Evolutionary conservation across 1,139 yeast genomes (phyloP).

Genomic region (Taphrina pruni): DNA sequence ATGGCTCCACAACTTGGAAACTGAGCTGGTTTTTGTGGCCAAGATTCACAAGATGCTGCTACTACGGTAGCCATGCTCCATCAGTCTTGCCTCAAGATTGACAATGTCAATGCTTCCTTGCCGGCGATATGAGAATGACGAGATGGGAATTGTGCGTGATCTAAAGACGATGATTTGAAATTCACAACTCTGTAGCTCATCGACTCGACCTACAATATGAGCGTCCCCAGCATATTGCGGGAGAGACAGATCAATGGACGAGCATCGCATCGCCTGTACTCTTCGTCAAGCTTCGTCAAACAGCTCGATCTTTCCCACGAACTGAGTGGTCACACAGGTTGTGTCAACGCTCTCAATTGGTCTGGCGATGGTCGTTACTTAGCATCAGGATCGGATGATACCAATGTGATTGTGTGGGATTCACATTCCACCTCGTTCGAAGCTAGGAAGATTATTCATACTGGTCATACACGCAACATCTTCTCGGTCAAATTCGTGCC

Average conservation of each 20-base stretch:
- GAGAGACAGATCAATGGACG: conserved; percentile 18
- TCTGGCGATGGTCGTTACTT: conserved; percentile 45
- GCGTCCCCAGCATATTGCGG: conserved; percentile 12
- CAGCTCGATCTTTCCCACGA: conserved; percentile 26
- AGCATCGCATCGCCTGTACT: conserved; percentile 2
- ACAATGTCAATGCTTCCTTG: too few relatives aligned
- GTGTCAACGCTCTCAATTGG: conserved; percentile 46
- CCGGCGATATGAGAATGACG: too few relatives aligned
- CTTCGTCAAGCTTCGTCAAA: conserved; percentile 2
- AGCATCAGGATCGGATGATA: conserved; percentile 47
- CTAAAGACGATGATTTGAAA: neutral
- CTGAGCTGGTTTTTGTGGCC: too few relatives aligned
- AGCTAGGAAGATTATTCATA: conserved; percentile 40
- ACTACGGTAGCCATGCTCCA: too few relatives aligned
- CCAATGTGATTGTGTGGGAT: conserved; percentile 44
- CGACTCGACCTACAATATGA: neutral
- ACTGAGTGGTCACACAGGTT: conserved; percentile 42
- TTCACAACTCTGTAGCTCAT: neutral
- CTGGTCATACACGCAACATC: conserved; percentile 46
- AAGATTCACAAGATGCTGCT: too few relatives aligned
- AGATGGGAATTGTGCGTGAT: too few relatives aligned
- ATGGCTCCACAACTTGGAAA: too few relatives aligned
- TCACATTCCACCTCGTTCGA: conserved; percentile 41
- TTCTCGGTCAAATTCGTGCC: conserved; percentile 46
- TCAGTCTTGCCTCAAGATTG: too few relatives aligned